phyloP scores from a whole-genome alignment of 1,284 basidiomycete species.

The Anthracocystis setariae region DNA sequence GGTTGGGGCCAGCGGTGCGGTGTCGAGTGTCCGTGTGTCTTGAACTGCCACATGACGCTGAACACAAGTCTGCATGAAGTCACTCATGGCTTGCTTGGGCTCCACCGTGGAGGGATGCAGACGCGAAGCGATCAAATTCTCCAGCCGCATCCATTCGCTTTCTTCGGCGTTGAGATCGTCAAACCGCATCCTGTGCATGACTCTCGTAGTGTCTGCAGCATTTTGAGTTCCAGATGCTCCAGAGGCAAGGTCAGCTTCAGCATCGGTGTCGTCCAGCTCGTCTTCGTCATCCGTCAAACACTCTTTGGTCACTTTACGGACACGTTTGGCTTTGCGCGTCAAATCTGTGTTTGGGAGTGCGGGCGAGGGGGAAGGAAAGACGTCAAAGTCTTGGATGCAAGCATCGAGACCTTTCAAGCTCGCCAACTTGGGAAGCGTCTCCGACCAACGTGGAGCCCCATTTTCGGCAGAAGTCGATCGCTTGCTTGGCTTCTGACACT shows the following conservation, averaged over 20 bases:
- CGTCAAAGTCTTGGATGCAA: conserved; percentile 33
- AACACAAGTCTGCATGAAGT: conserved; percentile 34
- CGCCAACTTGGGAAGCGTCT: conserved; percentile 26
- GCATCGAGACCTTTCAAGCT: conserved; percentile 42
- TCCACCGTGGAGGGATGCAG: not conserved
- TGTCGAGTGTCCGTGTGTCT: conserved; percentile 19
- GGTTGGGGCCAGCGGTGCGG: conserved; percentile 6
- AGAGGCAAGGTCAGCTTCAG: conserved; percentile 4
- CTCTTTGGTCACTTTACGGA: conserved; percentile 17
- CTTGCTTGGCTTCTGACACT: conserved; percentile 18
- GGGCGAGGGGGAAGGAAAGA: conserved; percentile 16
- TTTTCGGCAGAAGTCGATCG: conserved; percentile 5
- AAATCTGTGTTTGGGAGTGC: conserved; percentile 14
- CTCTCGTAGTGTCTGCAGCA: not conserved
- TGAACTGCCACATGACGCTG: conserved; percentile 27
- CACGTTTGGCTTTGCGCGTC: conserved; percentile 34
- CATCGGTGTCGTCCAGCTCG: conserved; percentile 15
- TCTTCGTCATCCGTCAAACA: conserved; percentile 2
- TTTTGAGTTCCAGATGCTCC: not conserved
- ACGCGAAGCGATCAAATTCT: conserved; percentile 4
- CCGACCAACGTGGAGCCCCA: conserved; percentile 23
- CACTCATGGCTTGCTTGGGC: conserved; percentile 9
- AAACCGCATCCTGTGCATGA: conserved; percentile 25
- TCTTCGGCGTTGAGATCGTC: conserved; percentile 37
- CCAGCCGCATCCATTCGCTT: conserved; percentile 34